These are phyloP conservation scores for Chrysopogon serrulatus DNA, from an alignment of 176 grass and related monocot species.

Conservation along the genomic window DNA sequence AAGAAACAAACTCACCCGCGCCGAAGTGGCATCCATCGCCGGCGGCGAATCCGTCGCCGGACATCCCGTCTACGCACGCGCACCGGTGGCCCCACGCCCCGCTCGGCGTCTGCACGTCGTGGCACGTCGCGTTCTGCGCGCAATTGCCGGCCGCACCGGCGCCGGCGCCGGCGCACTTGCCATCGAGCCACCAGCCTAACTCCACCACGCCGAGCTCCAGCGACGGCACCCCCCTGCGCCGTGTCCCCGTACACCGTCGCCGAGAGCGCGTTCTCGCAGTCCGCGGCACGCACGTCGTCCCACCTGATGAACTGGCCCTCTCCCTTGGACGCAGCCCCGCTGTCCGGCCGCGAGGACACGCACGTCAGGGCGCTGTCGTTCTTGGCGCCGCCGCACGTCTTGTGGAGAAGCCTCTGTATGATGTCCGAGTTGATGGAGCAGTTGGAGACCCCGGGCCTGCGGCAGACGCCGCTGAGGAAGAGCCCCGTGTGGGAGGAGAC, in stretches of 20 bases:
- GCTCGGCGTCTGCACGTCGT: neutral
- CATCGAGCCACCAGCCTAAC: constrained; percentile 69
- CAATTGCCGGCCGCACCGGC: neutral
- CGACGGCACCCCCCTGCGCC: neutral
- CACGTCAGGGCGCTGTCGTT: constrained; percentile 21
- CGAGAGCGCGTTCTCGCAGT: constrained; percentile 15
- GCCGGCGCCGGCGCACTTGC: neutral
- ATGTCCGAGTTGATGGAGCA: neutral
- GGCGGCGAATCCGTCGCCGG: constrained; percentile 56
- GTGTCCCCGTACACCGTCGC: neutral
- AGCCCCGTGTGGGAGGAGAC: constrained; percentile 29
- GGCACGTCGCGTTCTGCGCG: constrained; percentile 41
- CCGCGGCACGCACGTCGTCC: too few relatives aligned
- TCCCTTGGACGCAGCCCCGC: too few relatives aligned
- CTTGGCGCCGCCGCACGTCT: neutral
- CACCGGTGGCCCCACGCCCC: neutral
- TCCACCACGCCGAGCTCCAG: constrained; percentile 40
- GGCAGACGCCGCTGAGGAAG: constrained; percentile 11
- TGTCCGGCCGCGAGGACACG: neutral
- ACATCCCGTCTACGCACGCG: constrained; percentile 12
- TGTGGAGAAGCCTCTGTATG: too few relatives aligned
- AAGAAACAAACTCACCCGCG: constrained; percentile 13
- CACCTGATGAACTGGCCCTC: too few relatives aligned
- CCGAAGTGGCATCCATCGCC: constrained; percentile 33
- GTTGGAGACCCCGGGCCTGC: fast-evolving